These are phyloP conservation scores for Mycena metata DNA, from an alignment of 768 basidiomycete species.

Conservation along the genomic window DNA sequence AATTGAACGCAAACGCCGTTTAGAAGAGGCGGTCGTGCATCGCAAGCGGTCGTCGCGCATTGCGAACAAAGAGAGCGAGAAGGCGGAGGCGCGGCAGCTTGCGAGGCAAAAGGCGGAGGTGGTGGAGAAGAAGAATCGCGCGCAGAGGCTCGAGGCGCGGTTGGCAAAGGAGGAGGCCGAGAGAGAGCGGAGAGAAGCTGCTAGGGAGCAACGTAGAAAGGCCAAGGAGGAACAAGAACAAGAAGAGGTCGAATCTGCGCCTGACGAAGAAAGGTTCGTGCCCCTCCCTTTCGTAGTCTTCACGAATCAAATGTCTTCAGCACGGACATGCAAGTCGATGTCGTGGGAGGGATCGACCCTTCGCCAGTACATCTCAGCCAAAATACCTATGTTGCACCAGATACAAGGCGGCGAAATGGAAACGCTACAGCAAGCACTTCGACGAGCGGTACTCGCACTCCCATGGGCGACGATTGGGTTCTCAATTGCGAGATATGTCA, in stretches of 20 bases:
- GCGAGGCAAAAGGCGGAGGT: conserved; percentile 75
- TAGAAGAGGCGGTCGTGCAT: conserved; percentile 84
- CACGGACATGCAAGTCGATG: conserved; percentile 31
- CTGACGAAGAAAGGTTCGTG: conserved; percentile 41
- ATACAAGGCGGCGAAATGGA: conserved; percentile 26
- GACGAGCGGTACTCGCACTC: conserved; percentile 64
- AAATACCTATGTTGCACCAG: not conserved
- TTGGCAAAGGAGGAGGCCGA: conserved; percentile 70
- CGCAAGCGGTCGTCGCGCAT: conserved; percentile 94
- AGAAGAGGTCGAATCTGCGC: conserved; percentile 50
- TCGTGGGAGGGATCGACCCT: conserved; percentile 14
- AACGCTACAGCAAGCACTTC: conserved; percentile 40
- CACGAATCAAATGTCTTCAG: not conserved
- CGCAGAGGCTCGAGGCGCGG: conserved; percentile 69
- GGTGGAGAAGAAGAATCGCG: conserved; percentile 75
- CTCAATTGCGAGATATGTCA: conserved; percentile 91
- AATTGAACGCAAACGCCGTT: conserved; percentile 67
- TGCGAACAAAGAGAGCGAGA: conserved; percentile 83
- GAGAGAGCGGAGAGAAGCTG: conserved; percentile 66
- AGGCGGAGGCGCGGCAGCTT: conserved; percentile 75
- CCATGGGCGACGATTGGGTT: conserved; percentile 81
- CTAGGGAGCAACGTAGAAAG: conserved; percentile 66
- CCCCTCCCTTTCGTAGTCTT: conserved; percentile 1
- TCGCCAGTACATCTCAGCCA: conserved; percentile 39
- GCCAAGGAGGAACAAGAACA: conserved; percentile 59